Evolutionary conservation across 208 protist species (phyloP).

Genomic region (Acanthamoeba lugdunensis): DNA sequence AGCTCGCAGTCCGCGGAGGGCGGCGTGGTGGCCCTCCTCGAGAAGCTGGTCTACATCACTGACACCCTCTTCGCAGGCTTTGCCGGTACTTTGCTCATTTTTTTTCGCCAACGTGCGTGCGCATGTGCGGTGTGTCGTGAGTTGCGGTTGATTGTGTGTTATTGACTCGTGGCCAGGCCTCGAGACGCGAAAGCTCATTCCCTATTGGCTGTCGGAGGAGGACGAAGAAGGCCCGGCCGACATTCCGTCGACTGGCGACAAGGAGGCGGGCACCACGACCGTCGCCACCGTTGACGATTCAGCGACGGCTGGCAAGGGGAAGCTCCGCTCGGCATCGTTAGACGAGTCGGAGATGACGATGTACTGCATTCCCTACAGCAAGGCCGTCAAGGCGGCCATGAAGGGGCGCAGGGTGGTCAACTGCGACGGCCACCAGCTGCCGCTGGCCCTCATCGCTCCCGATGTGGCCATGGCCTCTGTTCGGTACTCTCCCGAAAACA

Average conservation of each 20-base stretch:
- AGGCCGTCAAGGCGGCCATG: constrained; percentile 24
- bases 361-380: constrained; percentile 32
- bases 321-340: background rate
- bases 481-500: background rate
- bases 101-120: background rate
- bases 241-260: background rate
- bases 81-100: background rate
- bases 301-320: background rate
- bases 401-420: background rate
- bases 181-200: background rate
- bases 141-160: background rate
- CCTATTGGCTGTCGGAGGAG: background rate
- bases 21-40: constrained; percentile 34
- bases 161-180: background rate
- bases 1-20: background rate
- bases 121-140: background rate
- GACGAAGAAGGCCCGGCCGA: background rate
- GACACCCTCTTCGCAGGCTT: constrained; percentile 47
- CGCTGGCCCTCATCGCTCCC: background rate
- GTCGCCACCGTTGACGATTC: background rate
- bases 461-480: constrained; percentile 41
- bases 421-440: constrained; percentile 14
- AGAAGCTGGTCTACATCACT: constrained; percentile 35
- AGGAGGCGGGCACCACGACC: background rate
- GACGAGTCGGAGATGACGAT: background rate